Evolutionary conservation across 805 yeast species (phyloP), one percentile per base, ranked within the genome.

Genomic region (Candida insectalens): DNA sequence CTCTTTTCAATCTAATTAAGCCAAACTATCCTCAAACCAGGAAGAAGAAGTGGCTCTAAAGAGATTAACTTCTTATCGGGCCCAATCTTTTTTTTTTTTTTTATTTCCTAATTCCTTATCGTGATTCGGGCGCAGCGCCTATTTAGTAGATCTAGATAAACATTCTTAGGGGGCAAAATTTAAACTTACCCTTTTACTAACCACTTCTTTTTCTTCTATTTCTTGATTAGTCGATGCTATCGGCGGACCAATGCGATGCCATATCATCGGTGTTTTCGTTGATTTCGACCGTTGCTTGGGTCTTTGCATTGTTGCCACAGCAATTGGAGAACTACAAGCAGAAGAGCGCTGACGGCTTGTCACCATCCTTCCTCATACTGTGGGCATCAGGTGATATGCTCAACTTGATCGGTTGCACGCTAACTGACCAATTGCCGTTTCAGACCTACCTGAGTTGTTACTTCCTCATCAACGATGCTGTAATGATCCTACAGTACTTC

Each of bases 351-450:
- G 50, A 47, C 7, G 62, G 60, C 0, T 43, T 60, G 14, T 53
- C 62, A 4, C 46, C 45, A 1, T 42, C 40, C 15, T 54, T 58
- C 33, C 39, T 60, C 13, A 20, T 50, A 4, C 45, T 57, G 10
- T 55, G 62, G 59, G 45, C 54, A 27, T 29, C 53, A 7, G 63
- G 63, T 13, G 65, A 60, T 32, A 34, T 53, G 14, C 43, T 46
- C 8, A 50, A 53, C 26, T 54, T 78, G 19, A 30, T 69, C 0
- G 96, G 96, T 0, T 84, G 95, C 40, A 38, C 83, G 0, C 51
- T 85, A 30, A 85, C 95, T 0, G 52, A 71, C 5, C 96, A 88
- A 40, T 61, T 85, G 30, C 74, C 79, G n/a, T 88, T 87, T 56
- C 96, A 87, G 51, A 69, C 75, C 8, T 59, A 76, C 16, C 60